Percentiles rank a stretch among this genome's conserved stretches.
These are phyloP conservation scores for Acanthamoeba pearcei DNA, from an alignment of 208 protist genomes.

Conservation along the genomic window DNA sequence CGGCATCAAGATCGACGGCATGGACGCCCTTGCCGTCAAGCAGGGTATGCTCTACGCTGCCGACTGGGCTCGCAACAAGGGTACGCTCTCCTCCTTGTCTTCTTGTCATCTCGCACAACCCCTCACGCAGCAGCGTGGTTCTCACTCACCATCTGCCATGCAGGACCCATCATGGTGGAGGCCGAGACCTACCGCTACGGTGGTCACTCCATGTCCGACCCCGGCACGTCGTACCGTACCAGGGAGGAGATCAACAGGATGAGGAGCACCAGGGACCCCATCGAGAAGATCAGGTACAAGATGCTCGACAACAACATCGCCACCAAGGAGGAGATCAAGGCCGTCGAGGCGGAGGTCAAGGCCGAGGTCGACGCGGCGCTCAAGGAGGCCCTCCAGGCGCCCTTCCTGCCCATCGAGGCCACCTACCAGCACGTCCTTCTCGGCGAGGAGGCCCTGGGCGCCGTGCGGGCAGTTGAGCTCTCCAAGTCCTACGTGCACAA, in stretches of 20 bases:
- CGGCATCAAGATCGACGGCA: slow-evolving; percentile 97
- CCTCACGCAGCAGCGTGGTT: background rate
- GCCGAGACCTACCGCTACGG: slow-evolving; percentile 95
- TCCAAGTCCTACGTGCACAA: slow-evolving; percentile 36
- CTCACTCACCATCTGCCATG: background rate
- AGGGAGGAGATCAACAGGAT: slow-evolving; percentile 96
- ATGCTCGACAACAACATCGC: slow-evolving; percentile 93
- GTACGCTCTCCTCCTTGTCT: background rate
- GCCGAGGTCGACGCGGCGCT: slow-evolving; percentile 95
- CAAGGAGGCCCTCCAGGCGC: slow-evolving; percentile 91
- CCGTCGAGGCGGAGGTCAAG: slow-evolving; percentile 93
- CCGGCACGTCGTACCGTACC: slow-evolving; percentile 97
- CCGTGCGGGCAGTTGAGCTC: slow-evolving; percentile 72
- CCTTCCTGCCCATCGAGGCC: slow-evolving; percentile 89
- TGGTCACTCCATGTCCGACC: slow-evolving; percentile 98
- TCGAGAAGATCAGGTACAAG: slow-evolving; percentile 92
- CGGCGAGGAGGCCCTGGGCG: background rate
- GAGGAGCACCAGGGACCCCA: slow-evolving; percentile 93
- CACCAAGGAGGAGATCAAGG: slow-evolving; percentile 96
- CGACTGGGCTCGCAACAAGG: slow-evolving; percentile 67
- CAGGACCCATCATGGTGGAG: slow-evolving; percentile 97
- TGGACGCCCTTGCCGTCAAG: slow-evolving; percentile 97
- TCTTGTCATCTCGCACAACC: background rate
- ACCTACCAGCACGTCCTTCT: slow-evolving; percentile 20
- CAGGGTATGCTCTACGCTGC: slow-evolving; percentile 92